Base-by-base conservation (phyloP, 83 land plant species). In the Diphasiastrum complanatum region DNA sequence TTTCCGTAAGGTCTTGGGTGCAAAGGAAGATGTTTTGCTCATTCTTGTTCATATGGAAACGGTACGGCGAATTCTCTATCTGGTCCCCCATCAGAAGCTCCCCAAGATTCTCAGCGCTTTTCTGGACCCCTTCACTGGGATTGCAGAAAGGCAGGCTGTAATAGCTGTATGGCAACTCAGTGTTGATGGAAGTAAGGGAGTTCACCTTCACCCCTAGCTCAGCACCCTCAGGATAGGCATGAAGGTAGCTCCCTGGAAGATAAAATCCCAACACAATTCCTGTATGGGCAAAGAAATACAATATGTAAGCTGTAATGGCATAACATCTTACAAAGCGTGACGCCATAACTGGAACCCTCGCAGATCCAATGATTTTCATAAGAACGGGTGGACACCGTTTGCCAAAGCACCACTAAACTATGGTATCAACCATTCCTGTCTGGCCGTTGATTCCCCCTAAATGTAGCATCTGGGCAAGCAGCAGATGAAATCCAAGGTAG, bases 201-300 rank as follows among this genome's bases (percentile, higher is more conserved):
- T 82, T 82, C 23, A 80, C 86, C 72, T 79, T 83, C 53, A 74
- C 86, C 25, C 60, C 62, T 14, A 83, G 68, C 8, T 26, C 14
- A 23, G 51, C 68, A 2, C 83, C 78, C 12, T 60, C 23, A 6
- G 2, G 65, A 47, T 79, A 69, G 29, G 71, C 70, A 54, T 64
- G 75, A 5, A 83, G 75, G 63, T 83, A 83, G 51, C 86, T 83
- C 1, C 86, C 86, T 19, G 86, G 86, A 22, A 83, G 70, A 50
- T 83, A 83, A 47, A 80, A 83, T 23, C n/a, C n/a, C n/a, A n/a
- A n/a, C n/a, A n/a, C n/a, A n/a, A n/a, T n/a, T n/a, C n/a, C n/a
- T n/a, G n/a, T n/a, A n/a, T n/a, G n/a, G n/a, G n/a, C n/a, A n/a
- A n/a, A n/a, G n/a, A n/a, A n/a, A n/a, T n/a, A n/a, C n/a, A n/a